These are phyloP conservation scores for Phyllosticta capitalensis DNA, from an alignment of 2,329 filamentous ascomycete genomes.

Conservation along the genomic window DNA sequence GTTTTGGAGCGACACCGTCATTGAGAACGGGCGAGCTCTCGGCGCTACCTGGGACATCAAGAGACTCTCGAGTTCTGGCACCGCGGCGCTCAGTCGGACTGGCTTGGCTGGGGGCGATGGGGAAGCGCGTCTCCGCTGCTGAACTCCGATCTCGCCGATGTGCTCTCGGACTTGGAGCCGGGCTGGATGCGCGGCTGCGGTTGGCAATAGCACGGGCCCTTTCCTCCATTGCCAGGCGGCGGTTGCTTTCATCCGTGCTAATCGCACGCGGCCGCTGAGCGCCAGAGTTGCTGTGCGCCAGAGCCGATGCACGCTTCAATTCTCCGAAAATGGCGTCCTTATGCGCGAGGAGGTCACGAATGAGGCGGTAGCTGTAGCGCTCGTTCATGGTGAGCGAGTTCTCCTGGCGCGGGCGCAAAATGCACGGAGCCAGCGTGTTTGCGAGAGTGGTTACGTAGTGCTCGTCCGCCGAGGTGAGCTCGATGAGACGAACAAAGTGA, in stretches of 20 bases:
- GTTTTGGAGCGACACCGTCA: conserved; percentile 8
- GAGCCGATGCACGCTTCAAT: conserved; percentile 76
- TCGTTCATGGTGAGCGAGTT: conserved; percentile 92
- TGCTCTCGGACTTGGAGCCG: conserved; percentile 46
- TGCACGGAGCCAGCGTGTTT: conserved; percentile 67
- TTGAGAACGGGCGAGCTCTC: conserved; percentile 32
- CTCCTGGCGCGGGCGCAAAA: conserved; percentile 78
- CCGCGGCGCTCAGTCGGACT: conserved; percentile 47
- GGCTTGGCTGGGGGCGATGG: conserved; percentile 53
- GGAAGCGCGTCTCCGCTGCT: conserved; percentile 63
- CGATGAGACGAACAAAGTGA: conserved; percentile 92
- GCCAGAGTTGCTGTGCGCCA: conserved; percentile 55
- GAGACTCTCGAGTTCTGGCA: conserved; percentile 52
- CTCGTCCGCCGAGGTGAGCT: conserved; percentile 92
- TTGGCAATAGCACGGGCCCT: conserved; percentile 69
- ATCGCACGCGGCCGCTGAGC: conserved; percentile 68
- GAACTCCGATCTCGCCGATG: conserved; percentile 66
- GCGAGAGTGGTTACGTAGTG: conserved; percentile 68
- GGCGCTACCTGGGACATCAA: conserved; percentile 67
- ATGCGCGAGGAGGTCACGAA: conserved; percentile 85
- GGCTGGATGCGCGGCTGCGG: conserved; percentile 64
- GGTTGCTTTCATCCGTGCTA: conserved; percentile 91
- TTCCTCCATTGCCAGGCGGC: conserved; percentile 89
- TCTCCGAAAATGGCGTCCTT: conserved; percentile 95
- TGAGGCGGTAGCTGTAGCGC: conserved; percentile 79